A percentile compares a stretch with the other conserved stretches of the same genome.
phyloP scores from a whole-genome alignment of 2,329 filamentous ascomycete species.

The Aureobasidium sp. region DNA sequence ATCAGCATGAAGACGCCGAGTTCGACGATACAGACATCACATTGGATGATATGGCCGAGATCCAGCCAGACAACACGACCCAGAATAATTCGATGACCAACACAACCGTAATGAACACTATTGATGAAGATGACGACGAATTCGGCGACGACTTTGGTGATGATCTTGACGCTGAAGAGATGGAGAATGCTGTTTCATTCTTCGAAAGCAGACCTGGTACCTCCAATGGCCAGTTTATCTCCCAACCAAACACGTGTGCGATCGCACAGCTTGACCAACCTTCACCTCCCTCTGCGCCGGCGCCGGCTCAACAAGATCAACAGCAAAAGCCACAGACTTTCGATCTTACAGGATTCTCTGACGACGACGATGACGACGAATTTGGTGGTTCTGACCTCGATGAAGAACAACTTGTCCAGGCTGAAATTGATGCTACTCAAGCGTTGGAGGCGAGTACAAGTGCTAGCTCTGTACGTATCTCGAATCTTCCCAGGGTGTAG shows the following conservation, averaged over 20 bases:
- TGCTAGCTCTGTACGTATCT: constrained; percentile 46
- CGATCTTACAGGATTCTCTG: constrained; percentile 7
- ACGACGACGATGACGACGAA: constrained; percentile 51
- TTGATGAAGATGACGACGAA: constrained; percentile 29
- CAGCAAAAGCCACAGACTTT: neutral
- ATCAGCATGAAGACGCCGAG: constrained; percentile 7
- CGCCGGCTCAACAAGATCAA: neutral
- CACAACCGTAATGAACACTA: constrained; percentile 2
- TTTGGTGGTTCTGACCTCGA: constrained; percentile 64
- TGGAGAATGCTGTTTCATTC: constrained; percentile 36
- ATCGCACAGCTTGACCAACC: neutral
- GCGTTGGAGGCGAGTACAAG: constrained; percentile 38
- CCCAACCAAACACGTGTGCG: neutral
- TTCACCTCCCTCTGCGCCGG: neutral
- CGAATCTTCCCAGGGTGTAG: constrained; percentile 14
- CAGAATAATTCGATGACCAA: neutral
- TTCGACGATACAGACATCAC: constrained; percentile 6
- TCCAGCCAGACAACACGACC: neutral
- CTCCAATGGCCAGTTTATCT: neutral
- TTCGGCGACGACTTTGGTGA: constrained; percentile 41
- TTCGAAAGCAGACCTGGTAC: constrained; percentile 12
- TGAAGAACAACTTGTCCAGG: constrained; percentile 59
- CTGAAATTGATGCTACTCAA: constrained; percentile 65
- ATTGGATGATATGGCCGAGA: neutral
- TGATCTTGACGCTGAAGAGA: constrained; percentile 44